Conservation (phyloP, 768 basidiomycete genomes). For the Naganishia vishniacii region DNA sequence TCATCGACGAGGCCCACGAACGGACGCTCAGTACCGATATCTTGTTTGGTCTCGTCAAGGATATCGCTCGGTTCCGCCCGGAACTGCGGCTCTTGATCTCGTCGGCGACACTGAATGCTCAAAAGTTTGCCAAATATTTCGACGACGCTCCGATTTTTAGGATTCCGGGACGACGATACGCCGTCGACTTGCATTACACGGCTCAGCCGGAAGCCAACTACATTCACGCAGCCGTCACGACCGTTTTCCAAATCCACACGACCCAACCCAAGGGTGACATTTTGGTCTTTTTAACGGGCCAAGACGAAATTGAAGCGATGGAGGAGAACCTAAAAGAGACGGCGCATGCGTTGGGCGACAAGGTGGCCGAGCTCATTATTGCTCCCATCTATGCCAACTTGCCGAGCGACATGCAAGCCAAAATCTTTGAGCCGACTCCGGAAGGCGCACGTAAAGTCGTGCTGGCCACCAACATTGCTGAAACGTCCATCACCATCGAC, state of each 20-base stretch:
- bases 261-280: constrained; percentile 97
- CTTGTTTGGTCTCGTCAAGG: constrained; percentile 96
- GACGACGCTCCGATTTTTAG: constrained; percentile 93
- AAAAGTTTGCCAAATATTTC: constrained; percentile 96
- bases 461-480: constrained; percentile 97
- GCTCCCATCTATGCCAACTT: constrained; percentile 98
- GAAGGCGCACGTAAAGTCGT: constrained; percentile 95
- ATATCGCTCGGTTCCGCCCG: constrained; percentile 92
- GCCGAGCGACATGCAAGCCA: constrained; percentile 99
- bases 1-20: constrained; percentile 99
- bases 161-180: constrained; percentile 91
- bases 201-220: constrained; percentile 99
- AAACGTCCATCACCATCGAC: constrained; percentile 98
- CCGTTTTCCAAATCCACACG: constrained; percentile 97
- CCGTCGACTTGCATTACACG: constrained; percentile 97
- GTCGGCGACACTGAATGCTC: constrained; percentile 86
- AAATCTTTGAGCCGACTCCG: constrained; percentile 98
- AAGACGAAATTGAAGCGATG: constrained; percentile 98
- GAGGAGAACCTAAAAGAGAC: constrained; percentile 96
- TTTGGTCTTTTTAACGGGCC: constrained; percentile 94
- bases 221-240: constrained; percentile 95
- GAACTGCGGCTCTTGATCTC: constrained; percentile 90
- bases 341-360: constrained; percentile 87
- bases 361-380: constrained; percentile 85
- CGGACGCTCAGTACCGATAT: constrained; percentile 97